Evolutionary conservation across 2,329 filamentous ascomycete species (phyloP).

Genomic region (Botrytis sinoallii): DNA sequence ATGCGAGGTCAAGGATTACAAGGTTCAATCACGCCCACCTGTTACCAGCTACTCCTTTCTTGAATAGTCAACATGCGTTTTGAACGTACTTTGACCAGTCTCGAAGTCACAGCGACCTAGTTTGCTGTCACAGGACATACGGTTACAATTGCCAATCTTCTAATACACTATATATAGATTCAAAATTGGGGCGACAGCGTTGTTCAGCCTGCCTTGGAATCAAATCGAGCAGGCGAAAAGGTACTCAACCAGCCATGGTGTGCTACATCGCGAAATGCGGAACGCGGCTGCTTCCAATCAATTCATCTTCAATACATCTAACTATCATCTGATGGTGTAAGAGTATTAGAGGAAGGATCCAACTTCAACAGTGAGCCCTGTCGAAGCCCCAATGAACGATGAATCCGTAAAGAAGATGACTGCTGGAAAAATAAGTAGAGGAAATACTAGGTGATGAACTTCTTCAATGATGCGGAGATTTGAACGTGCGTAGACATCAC

Average conservation of each 20-base stretch:
- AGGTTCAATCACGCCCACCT: conserved; percentile 14
- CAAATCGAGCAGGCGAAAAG: neutral
- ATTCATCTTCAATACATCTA: neutral
- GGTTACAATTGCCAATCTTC: conserved; percentile 14
- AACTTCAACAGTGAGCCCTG: conserved; percentile 3
- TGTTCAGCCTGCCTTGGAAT: conserved; percentile 11
- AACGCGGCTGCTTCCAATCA: neutral
- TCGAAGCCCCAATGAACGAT: neutral
- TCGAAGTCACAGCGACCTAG: conserved; percentile 9
- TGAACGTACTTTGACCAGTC: conserved; percentile 14
- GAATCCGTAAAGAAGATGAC: neutral
- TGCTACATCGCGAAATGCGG: conserved; percentile 4
- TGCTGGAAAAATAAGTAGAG: neutral
- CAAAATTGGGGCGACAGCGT: conserved; percentile 15
- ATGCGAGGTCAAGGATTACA: conserved; percentile 16
- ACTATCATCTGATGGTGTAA: neutral
- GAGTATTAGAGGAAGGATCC: conserved; percentile 13
- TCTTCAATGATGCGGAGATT: conserved; percentile 4
- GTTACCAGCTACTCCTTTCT: conserved; percentile 13
- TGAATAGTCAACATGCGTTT: conserved; percentile 4
- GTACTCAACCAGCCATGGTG: neutral
- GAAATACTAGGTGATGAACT: neutral
- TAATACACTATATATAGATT: conserved; percentile 18
- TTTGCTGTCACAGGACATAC: conserved; percentile 13
- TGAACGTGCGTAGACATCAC: conserved; percentile 2